Evolutionary conservation across 768 basidiomycete species (phyloP).

Genomic region (Panaeolus cyanescens): DNA sequence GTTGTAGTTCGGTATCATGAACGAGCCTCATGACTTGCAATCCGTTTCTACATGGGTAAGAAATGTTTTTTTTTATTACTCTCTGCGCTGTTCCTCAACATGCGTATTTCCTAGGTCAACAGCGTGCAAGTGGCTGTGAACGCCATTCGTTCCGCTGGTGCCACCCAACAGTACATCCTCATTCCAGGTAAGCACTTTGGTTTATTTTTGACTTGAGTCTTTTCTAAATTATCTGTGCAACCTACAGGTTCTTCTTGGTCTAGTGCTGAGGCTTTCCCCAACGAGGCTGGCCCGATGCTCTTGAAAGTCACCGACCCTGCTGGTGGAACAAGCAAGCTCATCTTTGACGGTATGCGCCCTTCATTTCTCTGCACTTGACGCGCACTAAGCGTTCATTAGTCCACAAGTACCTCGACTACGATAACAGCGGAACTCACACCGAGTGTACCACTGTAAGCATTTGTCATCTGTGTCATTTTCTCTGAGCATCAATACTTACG

Average conservation of each 20-base stretch:
- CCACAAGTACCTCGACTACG: slow-evolving; percentile 62
- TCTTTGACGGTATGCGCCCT: slow-evolving; percentile 43
- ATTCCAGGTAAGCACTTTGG: slow-evolving; percentile 45
- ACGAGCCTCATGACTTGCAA: slow-evolving; percentile 61
- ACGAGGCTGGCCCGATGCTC: slow-evolving; percentile 48
- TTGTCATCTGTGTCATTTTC: background rate
- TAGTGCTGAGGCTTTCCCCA: slow-evolving; percentile 34
- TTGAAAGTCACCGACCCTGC: slow-evolving; percentile 41
- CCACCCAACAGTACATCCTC: slow-evolving; percentile 53
- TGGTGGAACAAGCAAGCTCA: slow-evolving; percentile 41
- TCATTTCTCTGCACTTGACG: background rate
- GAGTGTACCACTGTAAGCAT: slow-evolving; percentile 30
- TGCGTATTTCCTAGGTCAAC: slow-evolving; percentile 11
- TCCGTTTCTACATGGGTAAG: slow-evolving; percentile 42
- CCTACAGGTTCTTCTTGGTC: slow-evolving; percentile 27
- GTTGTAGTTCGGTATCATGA: slow-evolving; percentile 44
- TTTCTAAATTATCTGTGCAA: background rate
- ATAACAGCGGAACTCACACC: slow-evolving; percentile 43
- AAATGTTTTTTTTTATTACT: background rate
- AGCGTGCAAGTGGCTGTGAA: slow-evolving; percentile 58
- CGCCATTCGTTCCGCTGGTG: slow-evolving; percentile 60
- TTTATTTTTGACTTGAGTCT: background rate
- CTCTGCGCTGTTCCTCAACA: background rate
- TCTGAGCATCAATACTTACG: background rate
- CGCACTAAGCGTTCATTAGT: slow-evolving; percentile 25